phyloP scores from a whole-genome alignment of 441 rosid species.

The Kokia cookei region DNA sequence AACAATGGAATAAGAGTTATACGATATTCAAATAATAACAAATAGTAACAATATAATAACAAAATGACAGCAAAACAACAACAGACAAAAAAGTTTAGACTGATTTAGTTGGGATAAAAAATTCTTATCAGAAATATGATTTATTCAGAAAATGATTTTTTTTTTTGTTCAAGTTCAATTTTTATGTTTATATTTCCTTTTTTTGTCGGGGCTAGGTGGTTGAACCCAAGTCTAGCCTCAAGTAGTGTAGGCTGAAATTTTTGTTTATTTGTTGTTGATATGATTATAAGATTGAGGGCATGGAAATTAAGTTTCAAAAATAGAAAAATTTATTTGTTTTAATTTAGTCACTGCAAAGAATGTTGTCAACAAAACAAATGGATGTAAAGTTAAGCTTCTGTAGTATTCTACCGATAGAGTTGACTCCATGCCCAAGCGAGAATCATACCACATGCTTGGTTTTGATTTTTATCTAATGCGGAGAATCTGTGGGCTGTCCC shows the following conservation, averaged over 20 bases:
- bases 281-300: not conserved
- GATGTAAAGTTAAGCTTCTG: not conserved
- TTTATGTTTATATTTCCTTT: too few relatives aligned
- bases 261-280: not conserved
- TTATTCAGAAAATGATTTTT: accelerated
- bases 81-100: too few relatives aligned
- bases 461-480: not conserved
- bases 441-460: not conserved
- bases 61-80: too few relatives aligned
- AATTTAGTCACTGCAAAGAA: not conserved
- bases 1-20: too few relatives aligned
- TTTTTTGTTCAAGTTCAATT: too few relatives aligned
- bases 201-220: too few relatives aligned
- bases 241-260: not conserved
- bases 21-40: too few relatives aligned
- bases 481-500: too few relatives aligned
- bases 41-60: too few relatives aligned
- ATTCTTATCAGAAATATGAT: too few relatives aligned
- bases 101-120: too few relatives aligned
- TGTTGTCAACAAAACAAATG: not conserved
- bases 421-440: not conserved
- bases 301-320: not conserved
- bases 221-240: not conserved
- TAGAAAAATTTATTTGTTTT: not conserved
- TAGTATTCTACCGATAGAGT: not conserved